phyloP scores from a whole-genome alignment of 768 basidiomycete species.

The Hericium erinaceus region DNA sequence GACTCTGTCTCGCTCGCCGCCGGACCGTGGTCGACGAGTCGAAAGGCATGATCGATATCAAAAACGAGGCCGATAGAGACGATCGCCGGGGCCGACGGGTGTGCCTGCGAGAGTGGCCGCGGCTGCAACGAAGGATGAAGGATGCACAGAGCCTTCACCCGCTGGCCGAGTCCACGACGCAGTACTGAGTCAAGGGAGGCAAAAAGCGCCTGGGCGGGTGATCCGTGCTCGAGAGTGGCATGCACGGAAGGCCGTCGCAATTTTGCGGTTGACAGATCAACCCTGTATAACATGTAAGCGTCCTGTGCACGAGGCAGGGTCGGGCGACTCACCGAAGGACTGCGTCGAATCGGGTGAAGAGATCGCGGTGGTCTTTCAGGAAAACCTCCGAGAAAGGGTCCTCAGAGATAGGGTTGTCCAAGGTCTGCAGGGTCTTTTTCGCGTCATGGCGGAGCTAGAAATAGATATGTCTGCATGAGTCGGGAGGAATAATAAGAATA shows the following conservation, averaged over 20 bases:
- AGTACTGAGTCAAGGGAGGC: slow-evolving; percentile 41
- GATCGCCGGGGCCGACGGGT: slow-evolving; percentile 38
- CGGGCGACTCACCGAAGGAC: slow-evolving; percentile 43
- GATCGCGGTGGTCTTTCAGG: slow-evolving; percentile 57
- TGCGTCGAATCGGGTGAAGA: slow-evolving; percentile 64
- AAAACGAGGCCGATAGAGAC: slow-evolving; percentile 72
- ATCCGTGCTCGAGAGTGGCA: slow-evolving; percentile 49
- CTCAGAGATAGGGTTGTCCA: slow-evolving; percentile 40
- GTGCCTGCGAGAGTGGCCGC: slow-evolving; percentile 43
- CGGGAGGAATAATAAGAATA: background rate
- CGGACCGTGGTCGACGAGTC: slow-evolving; percentile 91
- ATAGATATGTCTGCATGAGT: slow-evolving; percentile 1
- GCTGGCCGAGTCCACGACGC: slow-evolving; percentile 62
- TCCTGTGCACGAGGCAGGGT: background rate
- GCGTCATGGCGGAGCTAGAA: slow-evolving; percentile 71
- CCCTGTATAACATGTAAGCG: slow-evolving; percentile 27
- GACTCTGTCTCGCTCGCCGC: slow-evolving; percentile 53
- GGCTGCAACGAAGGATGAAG: slow-evolving; percentile 40
- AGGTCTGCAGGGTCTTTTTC: slow-evolving; percentile 51
- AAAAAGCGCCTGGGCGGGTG: slow-evolving; percentile 44
- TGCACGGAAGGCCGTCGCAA: slow-evolving; percentile 35
- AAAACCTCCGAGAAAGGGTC: slow-evolving; percentile 70
- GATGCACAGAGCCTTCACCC: slow-evolving; percentile 56
- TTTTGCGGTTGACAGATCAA: slow-evolving; percentile 44
- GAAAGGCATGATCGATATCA: slow-evolving; percentile 61